A percentile compares a stretch with the other conserved stretches of the same genome.
These are phyloP conservation scores for Botryosphaeria dothidea DNA, from an alignment of 2,329 filamentous ascomycete genomes.

Conservation along the genomic window DNA sequence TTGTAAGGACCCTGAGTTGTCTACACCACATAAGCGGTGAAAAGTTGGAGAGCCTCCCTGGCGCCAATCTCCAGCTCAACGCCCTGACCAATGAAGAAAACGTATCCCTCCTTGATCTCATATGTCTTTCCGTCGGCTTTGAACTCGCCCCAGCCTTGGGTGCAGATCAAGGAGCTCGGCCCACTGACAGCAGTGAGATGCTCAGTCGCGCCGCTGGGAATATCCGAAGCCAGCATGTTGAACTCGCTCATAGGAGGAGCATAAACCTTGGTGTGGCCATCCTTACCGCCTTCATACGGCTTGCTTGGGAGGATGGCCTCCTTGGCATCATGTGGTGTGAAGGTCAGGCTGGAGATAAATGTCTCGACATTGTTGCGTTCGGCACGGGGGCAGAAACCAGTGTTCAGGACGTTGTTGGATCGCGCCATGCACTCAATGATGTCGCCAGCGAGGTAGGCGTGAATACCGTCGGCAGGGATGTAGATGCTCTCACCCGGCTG, in stretches of 20 bases:
- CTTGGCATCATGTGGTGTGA: slow-evolving; percentile 59
- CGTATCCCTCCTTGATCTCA: slow-evolving; percentile 61
- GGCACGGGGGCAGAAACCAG: slow-evolving; percentile 69
- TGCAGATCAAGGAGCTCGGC: slow-evolving; percentile 92
- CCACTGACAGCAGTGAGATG: slow-evolving; percentile 64
- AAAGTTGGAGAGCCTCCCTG: slow-evolving; percentile 47
- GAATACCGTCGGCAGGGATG: slow-evolving; percentile 72
- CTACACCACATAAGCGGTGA: slow-evolving; percentile 50
- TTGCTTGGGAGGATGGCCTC: slow-evolving; percentile 79
- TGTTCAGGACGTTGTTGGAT: slow-evolving; percentile 73
- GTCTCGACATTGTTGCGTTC: slow-evolving; percentile 65
- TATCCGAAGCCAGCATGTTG: slow-evolving; percentile 61
- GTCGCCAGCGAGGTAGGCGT: slow-evolving; percentile 71
- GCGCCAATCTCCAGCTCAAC: slow-evolving; percentile 50
- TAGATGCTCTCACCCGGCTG: slow-evolving; percentile 67
- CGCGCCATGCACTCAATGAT: slow-evolving; percentile 80
- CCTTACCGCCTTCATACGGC: slow-evolving; percentile 75
- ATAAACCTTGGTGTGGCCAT: slow-evolving; percentile 65
- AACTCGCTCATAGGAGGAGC: slow-evolving; percentile 72
- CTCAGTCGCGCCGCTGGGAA: slow-evolving; percentile 62
- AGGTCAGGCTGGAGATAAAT: slow-evolving; percentile 65
- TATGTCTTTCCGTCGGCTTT: slow-evolving; percentile 54
- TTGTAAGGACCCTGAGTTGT: background rate
- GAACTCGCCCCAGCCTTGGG: slow-evolving; percentile 72
- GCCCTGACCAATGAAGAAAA: slow-evolving; percentile 67